phyloP scores from a whole-genome alignment of 345 rosid genomes.

The Camelina hispida region DNA sequence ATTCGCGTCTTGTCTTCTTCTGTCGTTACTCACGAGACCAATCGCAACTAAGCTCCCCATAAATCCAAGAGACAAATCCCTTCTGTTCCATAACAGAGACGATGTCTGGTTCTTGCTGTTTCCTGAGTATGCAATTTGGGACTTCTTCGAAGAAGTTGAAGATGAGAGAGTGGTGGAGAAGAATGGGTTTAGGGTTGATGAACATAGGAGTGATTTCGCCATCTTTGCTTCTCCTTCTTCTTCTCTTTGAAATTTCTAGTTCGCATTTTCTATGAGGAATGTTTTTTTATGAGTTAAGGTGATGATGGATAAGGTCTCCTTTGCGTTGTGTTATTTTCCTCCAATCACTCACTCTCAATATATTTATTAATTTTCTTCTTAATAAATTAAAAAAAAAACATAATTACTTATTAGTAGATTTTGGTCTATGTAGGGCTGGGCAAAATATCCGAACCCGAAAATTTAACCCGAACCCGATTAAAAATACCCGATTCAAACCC shows the following conservation, averaged over 20 bases:
- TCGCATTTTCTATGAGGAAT: conserved; percentile 9
- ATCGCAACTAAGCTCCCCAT: conserved; percentile 55
- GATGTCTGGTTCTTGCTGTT: conserved; percentile 41
- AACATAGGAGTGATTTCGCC: conserved; percentile 39
- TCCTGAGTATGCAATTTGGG: conserved; percentile 45
- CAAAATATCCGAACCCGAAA: no score
- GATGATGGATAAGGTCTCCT: conserved; percentile 41
- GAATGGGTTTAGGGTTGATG: conserved; percentile 32
- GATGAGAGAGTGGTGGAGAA: conserved; percentile 29
- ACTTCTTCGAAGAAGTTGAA: conserved; percentile 21
- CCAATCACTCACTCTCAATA: conserved; percentile 39
- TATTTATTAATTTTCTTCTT: neutral
- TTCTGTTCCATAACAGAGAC: conserved; percentile 49
- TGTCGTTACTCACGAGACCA: conserved; percentile 41
- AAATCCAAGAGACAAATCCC: conserved; percentile 61
- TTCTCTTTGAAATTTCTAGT: neutral
- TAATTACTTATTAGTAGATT: no score
- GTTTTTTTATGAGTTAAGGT: conserved; percentile 10
- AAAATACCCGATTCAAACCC: no score
- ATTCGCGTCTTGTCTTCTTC: conserved; percentile 48
- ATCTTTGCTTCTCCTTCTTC: conserved; percentile 22
- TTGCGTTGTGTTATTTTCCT: conserved; percentile 40
- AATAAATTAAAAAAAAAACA: neutral
- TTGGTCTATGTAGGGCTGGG: no score
- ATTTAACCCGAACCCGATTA: no score